Percentiles rank a stretch among this genome's conserved stretches.
phyloP scores from a whole-genome alignment of 179 eudicot species.

The Amaranthus tricolor region DNA sequence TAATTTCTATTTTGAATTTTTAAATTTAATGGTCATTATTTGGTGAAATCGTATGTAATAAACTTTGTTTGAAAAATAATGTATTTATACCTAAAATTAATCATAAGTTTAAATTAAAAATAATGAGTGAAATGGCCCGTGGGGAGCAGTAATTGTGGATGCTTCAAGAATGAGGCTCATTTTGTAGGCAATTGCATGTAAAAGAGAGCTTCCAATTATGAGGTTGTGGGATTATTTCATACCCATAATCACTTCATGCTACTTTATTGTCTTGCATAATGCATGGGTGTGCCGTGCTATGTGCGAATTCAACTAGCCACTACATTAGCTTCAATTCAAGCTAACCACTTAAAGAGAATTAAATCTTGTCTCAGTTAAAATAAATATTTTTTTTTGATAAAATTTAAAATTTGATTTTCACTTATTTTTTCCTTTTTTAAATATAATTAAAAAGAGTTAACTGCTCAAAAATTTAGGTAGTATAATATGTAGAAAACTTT shows the following conservation, averaged over 20 bases:
- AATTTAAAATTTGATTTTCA: no score
- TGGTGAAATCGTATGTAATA: slow-evolving; percentile 15
- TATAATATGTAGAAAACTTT: no score
- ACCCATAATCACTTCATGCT: background rate
- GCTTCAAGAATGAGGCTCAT: slow-evolving; percentile 13
- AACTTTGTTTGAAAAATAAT: slow-evolving; percentile 18
- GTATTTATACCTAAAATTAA: background rate
- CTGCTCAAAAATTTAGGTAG: no score
- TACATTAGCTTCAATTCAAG: no score
- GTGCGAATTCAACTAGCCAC: no score
- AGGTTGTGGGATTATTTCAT: background rate
- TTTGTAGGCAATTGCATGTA: slow-evolving; percentile 15
- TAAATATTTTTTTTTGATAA: no score
- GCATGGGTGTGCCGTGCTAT: no score
- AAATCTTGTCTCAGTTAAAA: no score
- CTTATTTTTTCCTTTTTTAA: no score
- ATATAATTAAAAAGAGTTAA: no score
- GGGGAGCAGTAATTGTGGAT: slow-evolving; percentile 23
- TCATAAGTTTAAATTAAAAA: background rate
- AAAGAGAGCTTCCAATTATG: slow-evolving; percentile 13
- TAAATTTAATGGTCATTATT: background rate
- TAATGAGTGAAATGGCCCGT: slow-evolving; percentile 15
- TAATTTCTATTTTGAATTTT: background rate
- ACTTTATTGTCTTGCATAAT: background rate
- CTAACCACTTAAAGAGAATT: no score